phyloP scores from a whole-genome alignment of 306 rosid genomes.

The Pterocarpus macrocarpus region DNA sequence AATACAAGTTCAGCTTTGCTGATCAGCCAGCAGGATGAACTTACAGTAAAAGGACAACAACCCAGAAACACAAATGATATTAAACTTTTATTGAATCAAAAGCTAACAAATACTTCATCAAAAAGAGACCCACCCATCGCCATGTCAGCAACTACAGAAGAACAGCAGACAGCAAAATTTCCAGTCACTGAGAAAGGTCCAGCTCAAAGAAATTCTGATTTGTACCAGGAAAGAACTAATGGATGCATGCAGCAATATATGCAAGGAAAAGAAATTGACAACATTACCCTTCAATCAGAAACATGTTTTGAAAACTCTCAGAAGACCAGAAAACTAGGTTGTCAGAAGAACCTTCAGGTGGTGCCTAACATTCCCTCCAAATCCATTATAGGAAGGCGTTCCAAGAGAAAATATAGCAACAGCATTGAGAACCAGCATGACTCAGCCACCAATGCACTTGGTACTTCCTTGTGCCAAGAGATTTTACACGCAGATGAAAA shows the following conservation, averaged over 20 bases:
- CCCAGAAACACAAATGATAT: conserved; percentile 41
- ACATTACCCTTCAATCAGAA: conserved; percentile 51
- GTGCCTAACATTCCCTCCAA: conserved; percentile 49
- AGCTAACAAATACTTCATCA: conserved; percentile 36
- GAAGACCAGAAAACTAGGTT: conserved; percentile 43
- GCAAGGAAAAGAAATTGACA: conserved; percentile 42
- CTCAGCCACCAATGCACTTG: conserved; percentile 46
- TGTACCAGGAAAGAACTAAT: conserved; percentile 47
- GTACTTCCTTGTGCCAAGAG: conserved; percentile 57
- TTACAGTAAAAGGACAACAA: conserved; percentile 49
- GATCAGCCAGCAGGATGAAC: conserved; percentile 40
- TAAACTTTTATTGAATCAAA: conserved; percentile 46
- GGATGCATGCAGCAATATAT: conserved; percentile 53
- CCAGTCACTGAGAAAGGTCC: conserved; percentile 37
- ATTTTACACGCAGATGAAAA: conserved; percentile 50
- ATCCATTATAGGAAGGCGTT: conserved; percentile 55
- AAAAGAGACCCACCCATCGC: conserved; percentile 52
- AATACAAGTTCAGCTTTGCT: conserved; percentile 49
- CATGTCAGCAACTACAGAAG: conserved; percentile 46
- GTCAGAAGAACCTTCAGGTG: conserved; percentile 42
- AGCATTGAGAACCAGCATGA: conserved; percentile 43
- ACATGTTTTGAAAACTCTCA: conserved; percentile 41
- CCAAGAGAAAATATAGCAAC: conserved; percentile 59
- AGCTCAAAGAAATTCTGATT: conserved; percentile 50
- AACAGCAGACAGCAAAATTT: conserved; percentile 44